Base-by-base conservation (phyloP, 257 asterid genomes). In the Agastache rugosa region DNA sequence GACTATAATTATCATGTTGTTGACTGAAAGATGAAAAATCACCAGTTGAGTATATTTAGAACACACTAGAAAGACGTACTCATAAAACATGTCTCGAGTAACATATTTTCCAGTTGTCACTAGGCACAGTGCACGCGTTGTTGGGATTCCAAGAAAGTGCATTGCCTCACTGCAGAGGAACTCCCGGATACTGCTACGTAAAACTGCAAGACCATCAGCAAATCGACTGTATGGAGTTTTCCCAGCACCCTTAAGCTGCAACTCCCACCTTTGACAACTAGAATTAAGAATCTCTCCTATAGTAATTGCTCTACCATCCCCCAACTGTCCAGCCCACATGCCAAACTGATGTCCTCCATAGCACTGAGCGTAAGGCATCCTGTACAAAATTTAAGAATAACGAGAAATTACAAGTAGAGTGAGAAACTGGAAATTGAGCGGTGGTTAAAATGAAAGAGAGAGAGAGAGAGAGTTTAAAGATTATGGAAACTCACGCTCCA, bases 271-370 rank as follows among this genome's bases (percentile, higher is more conserved):
- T 65, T 83, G 89, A 3, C 81, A 76, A 81, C 83, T 88, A 39
- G 90, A 88, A 78, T 92, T 92, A 35, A 95, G 81, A 78, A 89
- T 73, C 85, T 95, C 99, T n/a, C 99, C 99, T 23, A 95, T 84
- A 42, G 97, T 89, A 78, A 95, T 89, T 72, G 98, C 99, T 75
- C 99, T 85, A 44, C 99, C 99, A 81, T 95, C 99, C 17, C 99
- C 99, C 81, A 95, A 83, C 79, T 95, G 99, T 56, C 99, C 99
- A 35, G 98, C 99, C 99, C 99, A 95, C 89, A 84, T 85, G 64
- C 99, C 99, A 76, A 95, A 95, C 79, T 95, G 99, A 87, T 95
- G 99, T 62, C 99, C 99, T 67, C 99, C 99, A 68, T 95, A 95
- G 85, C 97, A 92, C 71, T 95, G 99, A 73, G 99, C 93, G 78